Base-by-base conservation (phyloP, 1,139 yeast species). In the Yamadazyma spencermartinsiae region DNA sequence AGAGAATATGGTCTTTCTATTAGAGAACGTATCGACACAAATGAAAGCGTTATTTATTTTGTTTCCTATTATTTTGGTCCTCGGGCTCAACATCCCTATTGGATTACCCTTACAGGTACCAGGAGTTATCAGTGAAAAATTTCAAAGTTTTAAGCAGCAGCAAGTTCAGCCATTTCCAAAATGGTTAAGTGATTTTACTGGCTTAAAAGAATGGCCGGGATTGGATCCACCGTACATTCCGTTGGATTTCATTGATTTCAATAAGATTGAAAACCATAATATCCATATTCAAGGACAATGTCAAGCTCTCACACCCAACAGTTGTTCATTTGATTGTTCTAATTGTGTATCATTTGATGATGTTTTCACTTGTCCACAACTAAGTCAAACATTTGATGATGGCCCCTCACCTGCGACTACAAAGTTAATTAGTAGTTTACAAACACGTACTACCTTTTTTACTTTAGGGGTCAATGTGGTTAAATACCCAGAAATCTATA, bases 301-400 rank as follows among this genome's bases (percentile, higher is more conserved):
- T 58, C 67, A 72, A 2, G 48, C 51, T 0, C 72, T 71, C 10
- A 31, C 34, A 1, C 61, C 68, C 3, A 58, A 76, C 36, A 69
- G 75, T 19, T 89, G 98, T 56, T 84, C 96, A 0, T 89, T 87
- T 65, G 97, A 89, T 58, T 89, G 98, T 58, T 76, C 72, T 58
- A 77, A 83, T 49, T 89, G 97, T 61, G 79, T 82, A 13, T 76
- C 82, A n/a, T 72, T 66, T 31, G 95, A 86, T 58, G 98, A 89
- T 54, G 79, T 86, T 4, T 76, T 70, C 51, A 78, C 92, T 1
- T 89, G 97, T 57, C 78, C 84, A 1, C 66, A 65, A 42, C 62
- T 90, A 34, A 80, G 90, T 0, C 98, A 90, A 61, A 84, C 96
- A 0, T 90, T 90, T 62, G 98, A 90, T 58, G 98, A 92, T 59